Evolutionary conservation across 1,284 basidiomycete genomes (phyloP).

Genomic region (Papiliotrema terrestris): DNA sequence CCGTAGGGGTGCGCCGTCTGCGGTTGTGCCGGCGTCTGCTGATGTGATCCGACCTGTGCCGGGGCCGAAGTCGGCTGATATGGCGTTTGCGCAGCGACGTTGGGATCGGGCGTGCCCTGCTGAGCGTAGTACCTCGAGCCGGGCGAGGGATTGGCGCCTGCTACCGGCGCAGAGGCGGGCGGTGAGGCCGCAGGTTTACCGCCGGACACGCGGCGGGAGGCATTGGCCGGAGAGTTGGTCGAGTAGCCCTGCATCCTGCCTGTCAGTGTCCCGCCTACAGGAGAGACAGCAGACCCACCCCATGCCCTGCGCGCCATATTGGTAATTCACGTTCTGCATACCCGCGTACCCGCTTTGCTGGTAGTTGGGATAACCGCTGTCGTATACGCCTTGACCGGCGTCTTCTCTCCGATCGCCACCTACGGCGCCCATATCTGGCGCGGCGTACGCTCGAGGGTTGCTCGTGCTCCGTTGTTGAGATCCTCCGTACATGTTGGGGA

Average conservation of each 20-base stretch:
- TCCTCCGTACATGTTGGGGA: slow-evolving; percentile 22
- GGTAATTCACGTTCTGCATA: slow-evolving; percentile 12
- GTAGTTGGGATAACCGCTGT: slow-evolving; percentile 20
- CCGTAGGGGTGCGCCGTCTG: slow-evolving; percentile 29
- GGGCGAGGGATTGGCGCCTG: slow-evolving; percentile 24
- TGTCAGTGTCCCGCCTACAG: background rate
- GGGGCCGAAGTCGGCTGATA: slow-evolving; percentile 32
- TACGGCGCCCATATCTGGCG: slow-evolving; percentile 9
- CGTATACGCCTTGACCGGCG: slow-evolving; percentile 6
- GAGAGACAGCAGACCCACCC: slow-evolving; percentile 20
- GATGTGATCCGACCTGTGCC: slow-evolving; percentile 22
- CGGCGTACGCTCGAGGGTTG: slow-evolving; percentile 32
- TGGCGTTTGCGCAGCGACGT: slow-evolving; percentile 11
- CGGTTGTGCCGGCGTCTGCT: slow-evolving; percentile 10
- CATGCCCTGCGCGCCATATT: slow-evolving; percentile 21
- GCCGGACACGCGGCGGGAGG: slow-evolving; percentile 29
- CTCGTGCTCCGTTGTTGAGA: slow-evolving; percentile 28
- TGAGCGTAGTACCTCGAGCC: slow-evolving; percentile 28
- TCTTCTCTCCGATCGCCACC: slow-evolving; percentile 16
- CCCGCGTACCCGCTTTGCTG: slow-evolving; percentile 9
- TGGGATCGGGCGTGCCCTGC: slow-evolving; percentile 8
- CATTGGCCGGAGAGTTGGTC: slow-evolving; percentile 19
- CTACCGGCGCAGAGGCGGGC: slow-evolving; percentile 15
- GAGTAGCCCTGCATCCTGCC: slow-evolving; percentile 17
- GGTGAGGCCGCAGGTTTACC: slow-evolving; percentile 21